These are phyloP conservation scores for Babesia bigemina DNA, from an alignment of 169 alveolate genomes.

Conservation along the genomic window DNA sequence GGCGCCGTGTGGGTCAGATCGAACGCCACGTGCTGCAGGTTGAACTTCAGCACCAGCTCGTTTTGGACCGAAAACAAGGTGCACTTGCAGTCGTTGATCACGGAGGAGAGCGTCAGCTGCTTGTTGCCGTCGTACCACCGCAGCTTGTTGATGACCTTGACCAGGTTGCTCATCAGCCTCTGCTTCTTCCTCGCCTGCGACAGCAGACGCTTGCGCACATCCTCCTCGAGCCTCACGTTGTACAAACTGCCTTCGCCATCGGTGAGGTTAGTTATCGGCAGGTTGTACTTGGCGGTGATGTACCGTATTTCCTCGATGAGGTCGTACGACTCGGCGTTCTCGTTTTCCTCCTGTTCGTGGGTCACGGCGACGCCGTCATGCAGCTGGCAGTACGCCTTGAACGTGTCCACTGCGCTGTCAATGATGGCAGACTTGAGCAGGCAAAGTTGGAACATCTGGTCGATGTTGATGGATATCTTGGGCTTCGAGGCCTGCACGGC, in stretches of 20 bases:
- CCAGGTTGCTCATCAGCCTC: not conserved
- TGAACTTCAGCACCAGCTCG: slow-evolving; percentile 20
- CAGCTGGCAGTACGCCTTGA: slow-evolving; percentile 5
- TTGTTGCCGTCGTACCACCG: slow-evolving; percentile 22
- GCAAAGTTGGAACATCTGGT: slow-evolving; percentile 28
- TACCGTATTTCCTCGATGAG: slow-evolving; percentile 7
- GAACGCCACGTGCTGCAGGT: slow-evolving; percentile 25
- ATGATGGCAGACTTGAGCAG: slow-evolving; percentile 9
- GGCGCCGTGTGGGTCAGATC: slow-evolving; percentile 37
- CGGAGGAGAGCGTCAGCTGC: slow-evolving; percentile 13
- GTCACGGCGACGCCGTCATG: not conserved
- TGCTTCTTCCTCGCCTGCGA: slow-evolving; percentile 5
- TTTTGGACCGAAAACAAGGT: slow-evolving; percentile 15
- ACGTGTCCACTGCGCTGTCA: not conserved
- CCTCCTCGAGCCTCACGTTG: slow-evolving; percentile 23
- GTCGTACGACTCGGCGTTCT: slow-evolving; percentile 13
- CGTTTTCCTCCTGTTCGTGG: not conserved
- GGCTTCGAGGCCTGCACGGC: slow-evolving; percentile 25
- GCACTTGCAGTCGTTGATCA: slow-evolving; percentile 23
- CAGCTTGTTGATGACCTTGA: slow-evolving; percentile 2
- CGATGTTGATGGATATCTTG: slow-evolving; percentile 25
- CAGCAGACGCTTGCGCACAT: not conserved
- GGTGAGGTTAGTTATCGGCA: slow-evolving; percentile 13
- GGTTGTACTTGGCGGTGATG: slow-evolving; percentile 19
- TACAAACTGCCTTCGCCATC: slow-evolving; percentile 7